Percentiles rank a stretch among this genome's conserved stretches.
These are phyloP conservation scores for Plectosphaerella plurivora DNA, from an alignment of 2,329 filamentous ascomycete species.

Conservation along the genomic window DNA sequence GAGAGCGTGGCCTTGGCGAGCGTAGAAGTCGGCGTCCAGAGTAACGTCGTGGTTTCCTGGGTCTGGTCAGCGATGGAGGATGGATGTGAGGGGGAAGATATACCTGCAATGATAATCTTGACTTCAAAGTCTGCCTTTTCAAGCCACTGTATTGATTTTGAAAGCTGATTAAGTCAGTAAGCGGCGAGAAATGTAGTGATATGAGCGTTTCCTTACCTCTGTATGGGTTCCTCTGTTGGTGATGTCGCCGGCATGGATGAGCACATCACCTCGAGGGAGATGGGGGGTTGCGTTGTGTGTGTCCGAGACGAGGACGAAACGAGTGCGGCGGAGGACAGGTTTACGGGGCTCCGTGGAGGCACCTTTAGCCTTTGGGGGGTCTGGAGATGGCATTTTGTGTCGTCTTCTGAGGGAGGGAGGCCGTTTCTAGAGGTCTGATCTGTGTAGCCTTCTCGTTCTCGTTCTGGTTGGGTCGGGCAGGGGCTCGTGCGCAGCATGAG, in stretches of 20 bases:
- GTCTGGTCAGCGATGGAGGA: neutral
- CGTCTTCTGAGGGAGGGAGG: neutral
- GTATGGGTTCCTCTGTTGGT: conserved; percentile 65
- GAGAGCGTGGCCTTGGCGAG: conserved; percentile 45
- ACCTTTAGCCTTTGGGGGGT: neutral
- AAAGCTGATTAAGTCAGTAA: conserved; percentile 32
- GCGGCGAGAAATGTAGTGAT: too few species aligned
- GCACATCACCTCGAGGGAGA: conserved; percentile 66
- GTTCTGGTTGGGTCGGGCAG: neutral
- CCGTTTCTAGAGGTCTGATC: neutral
- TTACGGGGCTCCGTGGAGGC: neutral
- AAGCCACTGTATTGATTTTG: conserved; percentile 62
- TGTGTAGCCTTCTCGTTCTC: neutral
- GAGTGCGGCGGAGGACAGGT: conserved; percentile 40
- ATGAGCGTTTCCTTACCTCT: conserved; percentile 32
- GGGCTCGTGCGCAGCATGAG: too few species aligned
- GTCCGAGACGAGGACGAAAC: conserved; percentile 73
- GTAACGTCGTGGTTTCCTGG: conserved; percentile 73
- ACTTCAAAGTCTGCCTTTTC: conserved; percentile 62
- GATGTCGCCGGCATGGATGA: conserved; percentile 73
- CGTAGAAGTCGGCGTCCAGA: conserved; percentile 60
- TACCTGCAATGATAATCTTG: conserved; percentile 68
- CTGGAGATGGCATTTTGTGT: neutral
- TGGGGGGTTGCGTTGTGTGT: conserved; percentile 65
- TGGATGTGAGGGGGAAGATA: neutral